phyloP scores from a whole-genome alignment of 2,329 filamentous ascomycete genomes.

The Botrytis hyacinthi region DNA sequence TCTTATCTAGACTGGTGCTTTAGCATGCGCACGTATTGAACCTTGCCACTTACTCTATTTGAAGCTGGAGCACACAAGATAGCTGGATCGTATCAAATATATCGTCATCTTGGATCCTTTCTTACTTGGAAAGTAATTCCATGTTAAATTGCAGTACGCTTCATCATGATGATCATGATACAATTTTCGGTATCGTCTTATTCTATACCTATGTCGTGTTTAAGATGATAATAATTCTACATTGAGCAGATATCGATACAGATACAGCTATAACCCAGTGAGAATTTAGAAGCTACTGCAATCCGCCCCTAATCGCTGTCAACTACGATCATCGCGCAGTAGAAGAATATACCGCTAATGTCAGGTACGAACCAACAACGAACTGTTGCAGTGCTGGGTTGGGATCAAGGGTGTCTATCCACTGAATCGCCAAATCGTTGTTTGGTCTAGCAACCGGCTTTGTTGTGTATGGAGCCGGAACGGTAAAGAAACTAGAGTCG shows the following conservation, averaged over 20 bases:
- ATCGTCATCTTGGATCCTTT: slow-evolving; percentile 14
- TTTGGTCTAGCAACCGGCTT: slow-evolving; percentile 20
- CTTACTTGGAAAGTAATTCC: neutral
- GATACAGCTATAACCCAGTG: neutral
- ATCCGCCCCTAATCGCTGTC: slow-evolving; percentile 19
- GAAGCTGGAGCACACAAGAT: neutral
- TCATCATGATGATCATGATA: slow-evolving; percentile 13
- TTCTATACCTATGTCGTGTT: slow-evolving; percentile 15
- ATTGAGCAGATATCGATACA: neutral
- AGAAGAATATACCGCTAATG: slow-evolving; percentile 26
- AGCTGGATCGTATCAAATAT: neutral
- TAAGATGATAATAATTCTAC: slow-evolving; percentile 3
- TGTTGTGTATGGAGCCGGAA: slow-evolving; percentile 24
- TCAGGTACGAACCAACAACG: slow-evolving; percentile 28
- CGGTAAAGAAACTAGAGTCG: slow-evolving; percentile 18
- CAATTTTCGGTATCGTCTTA: neutral
- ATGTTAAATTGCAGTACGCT: neutral
- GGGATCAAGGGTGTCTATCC: slow-evolving; percentile 15
- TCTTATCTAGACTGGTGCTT: neutral
- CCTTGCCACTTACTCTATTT: neutral
- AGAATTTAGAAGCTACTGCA: slow-evolving; percentile 8
- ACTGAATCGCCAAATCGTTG: slow-evolving; percentile 6
- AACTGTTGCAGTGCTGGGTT: slow-evolving; percentile 17
- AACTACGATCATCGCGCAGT: slow-evolving; percentile 23
- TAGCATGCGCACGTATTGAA: neutral